These are phyloP conservation scores for Thuja plicata DNA, from an alignment of 83 land plant genomes.

Conservation along the genomic window DNA sequence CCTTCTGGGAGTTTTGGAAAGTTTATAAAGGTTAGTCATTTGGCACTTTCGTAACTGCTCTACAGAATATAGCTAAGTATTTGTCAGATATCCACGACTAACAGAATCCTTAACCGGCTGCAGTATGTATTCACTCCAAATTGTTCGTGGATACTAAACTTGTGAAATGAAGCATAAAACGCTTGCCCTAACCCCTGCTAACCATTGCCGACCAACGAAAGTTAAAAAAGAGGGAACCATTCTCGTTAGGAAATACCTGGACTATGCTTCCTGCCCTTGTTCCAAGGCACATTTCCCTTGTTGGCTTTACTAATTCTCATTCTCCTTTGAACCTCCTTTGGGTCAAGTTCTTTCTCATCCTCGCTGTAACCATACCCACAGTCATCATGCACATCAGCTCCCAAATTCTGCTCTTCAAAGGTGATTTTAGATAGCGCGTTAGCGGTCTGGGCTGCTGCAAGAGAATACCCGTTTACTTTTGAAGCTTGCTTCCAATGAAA, in stretches of 20 bases:
- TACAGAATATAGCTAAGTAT: not conserved
- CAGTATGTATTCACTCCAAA: not conserved
- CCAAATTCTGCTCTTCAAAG: not conserved
- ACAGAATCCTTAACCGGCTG: not conserved
- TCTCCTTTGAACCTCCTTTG: conserved; percentile 60
- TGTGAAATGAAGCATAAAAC: not conserved
- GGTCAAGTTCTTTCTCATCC: conserved; percentile 30
- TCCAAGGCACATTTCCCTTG: conserved; percentile 89
- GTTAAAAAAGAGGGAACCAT: not conserved
- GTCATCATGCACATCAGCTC: not conserved
- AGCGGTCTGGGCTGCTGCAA: not conserved
- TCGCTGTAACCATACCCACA: conserved; percentile 12
- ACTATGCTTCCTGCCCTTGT: conserved; percentile 86
- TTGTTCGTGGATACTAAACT: not conserved
- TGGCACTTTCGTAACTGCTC: not conserved
- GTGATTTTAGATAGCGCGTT: no score
- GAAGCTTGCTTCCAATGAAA: not conserved
- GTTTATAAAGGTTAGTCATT: not conserved
- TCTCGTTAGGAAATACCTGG: conserved; percentile 49
- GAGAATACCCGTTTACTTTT: not conserved
- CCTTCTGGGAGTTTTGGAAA: no score
- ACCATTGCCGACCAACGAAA: not conserved
- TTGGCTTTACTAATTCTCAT: conserved; percentile 72
- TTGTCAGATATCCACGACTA: not conserved
- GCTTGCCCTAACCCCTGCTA: not conserved